phyloP scores from a whole-genome alignment of 257 asterid genomes.

The Petrea volubilis region DNA sequence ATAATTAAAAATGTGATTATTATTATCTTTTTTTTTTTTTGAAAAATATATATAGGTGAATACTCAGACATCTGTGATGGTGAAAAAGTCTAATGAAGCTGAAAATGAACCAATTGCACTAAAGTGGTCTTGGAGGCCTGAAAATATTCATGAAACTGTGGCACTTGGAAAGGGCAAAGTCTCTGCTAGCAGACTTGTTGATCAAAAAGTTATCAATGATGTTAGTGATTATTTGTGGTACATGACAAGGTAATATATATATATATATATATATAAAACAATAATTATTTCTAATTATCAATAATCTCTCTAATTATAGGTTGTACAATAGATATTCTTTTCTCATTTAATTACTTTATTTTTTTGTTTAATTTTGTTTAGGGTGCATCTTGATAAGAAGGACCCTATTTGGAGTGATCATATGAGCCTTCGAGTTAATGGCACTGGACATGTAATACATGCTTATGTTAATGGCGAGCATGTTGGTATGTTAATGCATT shows the following conservation, averaged over 20 bases:
- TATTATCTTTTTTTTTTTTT: background rate
- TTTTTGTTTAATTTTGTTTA: background rate
- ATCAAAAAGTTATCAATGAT: constrained; percentile 34
- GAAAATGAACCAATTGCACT: constrained; percentile 39
- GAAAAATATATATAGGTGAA: constrained; percentile 38
- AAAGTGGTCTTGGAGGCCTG: constrained; percentile 62
- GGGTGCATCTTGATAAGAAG: constrained; percentile 41
- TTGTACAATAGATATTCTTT: too few species aligned
- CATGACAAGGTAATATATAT: constrained; percentile 90
- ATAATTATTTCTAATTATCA: too few species aligned
- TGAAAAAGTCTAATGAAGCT: constrained; percentile 34
- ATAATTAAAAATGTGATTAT: background rate
- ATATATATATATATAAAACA: too few species aligned
- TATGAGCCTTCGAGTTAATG: constrained; percentile 52
- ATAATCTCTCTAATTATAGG: too few species aligned
- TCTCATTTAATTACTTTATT: background rate
- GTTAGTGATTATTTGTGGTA: constrained; percentile 75
- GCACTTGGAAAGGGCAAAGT: constrained; percentile 13
- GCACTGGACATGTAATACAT: constrained; percentile 59
- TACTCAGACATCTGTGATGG: constrained; percentile 59
- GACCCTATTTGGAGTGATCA: constrained; percentile 48
- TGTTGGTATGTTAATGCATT: constrained; percentile 38
- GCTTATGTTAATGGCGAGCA: constrained; percentile 60
- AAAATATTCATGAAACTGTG: constrained; percentile 31
- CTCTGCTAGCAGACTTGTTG: constrained; percentile 19